These are phyloP conservation scores for Tricholoma bakamatsutake DNA, from an alignment of 768 basidiomycete genomes.

Conservation along the genomic window DNA sequence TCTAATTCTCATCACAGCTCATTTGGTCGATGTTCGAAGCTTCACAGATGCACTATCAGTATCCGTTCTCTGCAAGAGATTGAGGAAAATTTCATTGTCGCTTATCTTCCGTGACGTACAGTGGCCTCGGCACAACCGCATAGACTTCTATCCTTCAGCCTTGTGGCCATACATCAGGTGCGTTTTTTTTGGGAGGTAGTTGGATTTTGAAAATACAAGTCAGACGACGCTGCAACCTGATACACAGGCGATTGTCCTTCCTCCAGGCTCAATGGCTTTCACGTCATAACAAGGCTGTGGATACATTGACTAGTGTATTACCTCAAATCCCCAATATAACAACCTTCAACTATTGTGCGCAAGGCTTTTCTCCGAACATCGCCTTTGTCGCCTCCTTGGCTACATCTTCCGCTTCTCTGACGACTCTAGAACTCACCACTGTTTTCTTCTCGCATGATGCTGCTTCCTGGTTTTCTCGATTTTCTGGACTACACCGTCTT, in stretches of 20 bases:
- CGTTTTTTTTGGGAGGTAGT: background rate
- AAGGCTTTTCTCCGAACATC: conserved; percentile 6
- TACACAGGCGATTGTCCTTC: conserved; percentile 8
- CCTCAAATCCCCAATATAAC: conserved; percentile 8
- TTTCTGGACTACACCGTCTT: conserved; percentile 8
- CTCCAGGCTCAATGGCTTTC: conserved; percentile 10
- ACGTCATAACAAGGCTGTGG: conserved; percentile 5
- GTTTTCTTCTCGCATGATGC: conserved; percentile 9
- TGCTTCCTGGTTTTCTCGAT: conserved; percentile 2
- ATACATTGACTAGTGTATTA: conserved; percentile 1
- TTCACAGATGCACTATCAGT: conserved; percentile 1
- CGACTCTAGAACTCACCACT: conserved; percentile 9
- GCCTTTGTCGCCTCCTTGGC: conserved; percentile 6
- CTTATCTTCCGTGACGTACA: conserved; percentile 6
- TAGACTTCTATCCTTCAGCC: conserved; percentile 7
- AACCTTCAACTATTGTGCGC: conserved; percentile 7
- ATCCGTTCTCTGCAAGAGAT: conserved; percentile 9
- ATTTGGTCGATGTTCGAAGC: background rate
- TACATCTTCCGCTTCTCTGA: conserved; percentile 6
- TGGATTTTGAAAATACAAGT: background rate
- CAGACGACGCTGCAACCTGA: background rate
- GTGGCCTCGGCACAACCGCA: conserved; percentile 6
- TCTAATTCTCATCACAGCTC: conserved; percentile 2
- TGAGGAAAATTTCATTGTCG: conserved; percentile 3
- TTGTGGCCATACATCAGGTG: conserved; percentile 14